Base-by-base conservation (phyloP, 2,329 filamentous ascomycete species). In the Mariannaea elegans region DNA sequence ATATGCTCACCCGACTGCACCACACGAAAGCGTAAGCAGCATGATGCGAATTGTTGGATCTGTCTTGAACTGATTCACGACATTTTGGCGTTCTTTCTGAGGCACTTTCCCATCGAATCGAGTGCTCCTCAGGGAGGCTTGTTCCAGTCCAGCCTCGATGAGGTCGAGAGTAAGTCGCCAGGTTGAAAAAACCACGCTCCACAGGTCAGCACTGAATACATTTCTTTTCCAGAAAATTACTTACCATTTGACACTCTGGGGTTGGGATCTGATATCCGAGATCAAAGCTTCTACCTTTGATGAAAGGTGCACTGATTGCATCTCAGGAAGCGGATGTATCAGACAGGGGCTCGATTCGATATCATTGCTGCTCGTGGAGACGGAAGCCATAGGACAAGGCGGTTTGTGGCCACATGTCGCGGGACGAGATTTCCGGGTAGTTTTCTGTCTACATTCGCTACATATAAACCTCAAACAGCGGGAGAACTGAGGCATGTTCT, bases 101-200 rank as follows among this genome's bases (percentile, higher is more conserved):
- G 75, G 73, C 0, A 81, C 75, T 29, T 77, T 80, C 2, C 82
- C 82, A 55, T 86, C 83, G 45, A 83, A 81, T 0, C 82, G 76
- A 12, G 80, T 67, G 49, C 65, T 73, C 1, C 31, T 39, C 4
- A 85, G 76, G 0, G 48, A 56, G 0, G 71, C 66, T 14, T 77
- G 57, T 0, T 72, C 61, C 0, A 86, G 68, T 0, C 77, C 79
- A 1, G 58, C 62, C 48, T 81, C 72, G 0, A 84, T 71, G 1
- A 84, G 55, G 39, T 84, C 77, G 1, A 86, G 78, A 0, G 78
- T 84, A 10, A 77, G 65, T 14, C 79, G 76, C 83, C 83, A 85
- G 0, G 73, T 79, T 0, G 82, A 84, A 56, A 86, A 86, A 0
- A 85, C 76, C 14, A 84, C 74, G 47, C 82, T 84, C n/a, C n/a